Percentiles rank a stretch among this genome's conserved stretches.
Evolutionary conservation across 2,329 filamentous ascomycete genomes (phyloP).

Genomic region (Simplicillium aogashimaense): DNA sequence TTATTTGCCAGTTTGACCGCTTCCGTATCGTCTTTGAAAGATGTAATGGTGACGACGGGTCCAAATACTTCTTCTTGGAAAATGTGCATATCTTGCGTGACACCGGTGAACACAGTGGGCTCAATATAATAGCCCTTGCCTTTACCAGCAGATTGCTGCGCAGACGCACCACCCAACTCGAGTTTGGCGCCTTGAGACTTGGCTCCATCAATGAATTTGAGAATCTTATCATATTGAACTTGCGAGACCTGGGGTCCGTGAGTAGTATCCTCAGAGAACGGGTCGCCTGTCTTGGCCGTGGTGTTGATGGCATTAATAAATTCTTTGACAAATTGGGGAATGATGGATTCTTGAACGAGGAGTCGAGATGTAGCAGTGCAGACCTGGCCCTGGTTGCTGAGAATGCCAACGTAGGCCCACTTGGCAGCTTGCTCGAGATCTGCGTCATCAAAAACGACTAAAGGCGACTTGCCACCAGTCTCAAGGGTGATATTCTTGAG

Average conservation of each 20-base stretch:
- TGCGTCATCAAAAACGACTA: slow-evolving; percentile 56
- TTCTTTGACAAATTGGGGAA: slow-evolving; percentile 51
- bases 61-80: slow-evolving; percentile 38
- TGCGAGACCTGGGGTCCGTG: slow-evolving; percentile 69
- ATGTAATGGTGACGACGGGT: slow-evolving; percentile 29
- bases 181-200: slow-evolving; percentile 63
- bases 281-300: slow-evolving; percentile 58
- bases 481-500: slow-evolving; percentile 59
- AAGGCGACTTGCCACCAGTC: slow-evolving; percentile 56
- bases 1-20: slow-evolving; percentile 34
- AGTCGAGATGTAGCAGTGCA: slow-evolving; percentile 57
- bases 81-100: slow-evolving; percentile 29
- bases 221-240: slow-evolving; percentile 58
- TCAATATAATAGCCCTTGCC: slow-evolving; percentile 36
- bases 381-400: slow-evolving; percentile 54
- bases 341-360: slow-evolving; percentile 50
- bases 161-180: slow-evolving; percentile 48
- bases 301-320: slow-evolving; percentile 51
- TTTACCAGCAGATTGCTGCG: slow-evolving; percentile 17
- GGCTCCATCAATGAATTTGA: slow-evolving; percentile 59
- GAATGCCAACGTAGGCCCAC: slow-evolving; percentile 37
- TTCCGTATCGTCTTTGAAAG: slow-evolving; percentile 31
- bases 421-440: slow-evolving; percentile 61
- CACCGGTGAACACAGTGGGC: slow-evolving; percentile 33
- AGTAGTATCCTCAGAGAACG: slow-evolving; percentile 58